Base-by-base conservation (phyloP, 139 green algal species). In the Chara braunii region DNA sequence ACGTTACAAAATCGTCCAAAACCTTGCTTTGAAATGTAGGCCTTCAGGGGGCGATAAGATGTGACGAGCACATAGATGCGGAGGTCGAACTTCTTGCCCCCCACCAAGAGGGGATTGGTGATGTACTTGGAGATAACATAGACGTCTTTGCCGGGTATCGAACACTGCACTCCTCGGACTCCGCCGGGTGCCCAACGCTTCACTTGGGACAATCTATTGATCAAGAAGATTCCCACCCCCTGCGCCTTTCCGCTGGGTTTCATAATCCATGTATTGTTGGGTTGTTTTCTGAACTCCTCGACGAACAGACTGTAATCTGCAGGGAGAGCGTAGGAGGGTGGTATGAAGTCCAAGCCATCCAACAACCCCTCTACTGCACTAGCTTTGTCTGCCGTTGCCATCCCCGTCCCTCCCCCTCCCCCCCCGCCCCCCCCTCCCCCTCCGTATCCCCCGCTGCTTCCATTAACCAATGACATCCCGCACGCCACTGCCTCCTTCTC, bases 81-180 rank as follows among this genome's bases (percentile, higher is more conserved):
- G 31, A 94, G 74, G 74, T 94, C 87, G 70, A 91, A 94, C 75
- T 94, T 94, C 64, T 84, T 85, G 34, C 85, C 84, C 11, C 83
- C 85, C 2, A 81, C 37, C 44, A 81, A 72, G 28, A 73, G 61
- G 2, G 78, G 74, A 22, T 76, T 63, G 24, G 72, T 62, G 28
- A 83, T 48, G 42, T 83, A 90, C 35, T 73, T 56, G 71, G 74
- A 64, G 37, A 45, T 56, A 14, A 81, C 44, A 9, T 81, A 78
- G 45, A 70, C 58, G 51, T 80, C 65, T n/a, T n/a, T 14, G 28
- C 43, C n/a, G 29, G 7, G 3, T 59, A 24, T 8, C 5, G 18
- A n/a, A 18, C 18, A 48, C n/a, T n/a, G n/a, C n/a, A n/a, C n/a
- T n/a, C n/a, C n/a, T n/a, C n/a, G n/a, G n/a, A n/a, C 50, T 11